Evolutionary conservation across 495 filamentous ascomycete species (phyloP).

Genomic region (Xylaria venustula): DNA sequence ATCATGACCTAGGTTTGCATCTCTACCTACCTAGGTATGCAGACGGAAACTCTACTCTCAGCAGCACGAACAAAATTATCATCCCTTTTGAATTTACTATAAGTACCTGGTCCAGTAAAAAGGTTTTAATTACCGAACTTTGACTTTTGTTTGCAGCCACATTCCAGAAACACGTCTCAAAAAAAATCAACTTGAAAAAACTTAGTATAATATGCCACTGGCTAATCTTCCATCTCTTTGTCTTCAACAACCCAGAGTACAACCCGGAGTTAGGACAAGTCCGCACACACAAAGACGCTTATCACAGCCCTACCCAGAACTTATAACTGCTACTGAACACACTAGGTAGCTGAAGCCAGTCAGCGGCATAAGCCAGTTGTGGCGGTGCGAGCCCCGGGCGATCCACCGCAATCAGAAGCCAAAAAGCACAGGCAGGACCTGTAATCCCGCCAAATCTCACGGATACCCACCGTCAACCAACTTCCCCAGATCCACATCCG

Average conservation of each 20-base stretch:
- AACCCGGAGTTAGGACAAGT: not conserved
- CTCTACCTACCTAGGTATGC: too few relatives aligned
- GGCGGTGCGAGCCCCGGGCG: slow-evolving; percentile 8
- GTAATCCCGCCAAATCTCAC: slow-evolving; percentile 9
- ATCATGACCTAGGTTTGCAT: too few relatives aligned
- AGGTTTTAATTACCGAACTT: too few relatives aligned
- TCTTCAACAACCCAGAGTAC: not conserved
- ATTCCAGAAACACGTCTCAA: too few relatives aligned
- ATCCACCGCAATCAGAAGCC: slow-evolving; percentile 16
- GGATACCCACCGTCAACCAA: slow-evolving; percentile 9
- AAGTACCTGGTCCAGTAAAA: too few relatives aligned
- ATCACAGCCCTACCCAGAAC: not conserved
- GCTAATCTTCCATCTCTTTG: not conserved
- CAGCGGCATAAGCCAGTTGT: slow-evolving; percentile 9
- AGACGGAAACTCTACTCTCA: too few relatives aligned
- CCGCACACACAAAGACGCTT: not conserved
- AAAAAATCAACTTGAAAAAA: too few relatives aligned
- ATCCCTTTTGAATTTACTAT: too few relatives aligned
- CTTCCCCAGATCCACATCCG: slow-evolving; percentile 19
- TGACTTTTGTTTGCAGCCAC: too few relatives aligned
- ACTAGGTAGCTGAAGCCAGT: not conserved
- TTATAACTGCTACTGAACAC: too few relatives aligned
- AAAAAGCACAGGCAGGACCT: not conserved
- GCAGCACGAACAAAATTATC: too few relatives aligned
- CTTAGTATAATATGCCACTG: too few relatives aligned